Percentiles rank a stretch among this genome's conserved stretches.
These are phyloP conservation scores for Rhizopogon sp. DNA, from an alignment of 768 basidiomycete genomes.

Conservation along the genomic window DNA sequence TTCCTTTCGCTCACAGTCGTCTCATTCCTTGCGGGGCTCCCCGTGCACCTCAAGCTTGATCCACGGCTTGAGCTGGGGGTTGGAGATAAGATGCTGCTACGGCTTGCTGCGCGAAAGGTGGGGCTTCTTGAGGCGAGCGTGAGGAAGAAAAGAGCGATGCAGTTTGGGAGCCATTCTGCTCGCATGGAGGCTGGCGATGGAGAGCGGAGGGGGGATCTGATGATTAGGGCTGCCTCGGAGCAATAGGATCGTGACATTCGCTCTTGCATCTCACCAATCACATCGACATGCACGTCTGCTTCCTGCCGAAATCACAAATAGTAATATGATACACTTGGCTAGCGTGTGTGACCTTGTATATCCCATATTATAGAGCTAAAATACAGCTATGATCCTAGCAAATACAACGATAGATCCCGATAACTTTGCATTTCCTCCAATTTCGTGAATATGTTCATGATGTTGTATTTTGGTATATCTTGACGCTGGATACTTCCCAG, in stretches of 20 bases:
- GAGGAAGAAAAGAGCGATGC: slow-evolving; percentile 92
- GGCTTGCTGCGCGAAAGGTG: slow-evolving; percentile 65
- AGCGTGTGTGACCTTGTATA: neutral
- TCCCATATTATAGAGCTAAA: neutral
- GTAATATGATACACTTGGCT: neutral
- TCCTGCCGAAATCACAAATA: neutral
- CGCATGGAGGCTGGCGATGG: slow-evolving; percentile 66
- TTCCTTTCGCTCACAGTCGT: slow-evolving; percentile 82
- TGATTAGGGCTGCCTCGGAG: slow-evolving; percentile 9
- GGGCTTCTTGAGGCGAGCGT: slow-evolving; percentile 71
- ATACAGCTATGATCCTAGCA: neutral
- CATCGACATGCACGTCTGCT: neutral
- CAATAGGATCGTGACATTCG: neutral
- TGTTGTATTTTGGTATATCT: slow-evolving; percentile 55
- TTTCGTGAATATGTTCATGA: neutral
- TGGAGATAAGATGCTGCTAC: slow-evolving; percentile 86
- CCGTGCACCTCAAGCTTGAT: slow-evolving; percentile 81
- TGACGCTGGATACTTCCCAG: slow-evolving; percentile 77
- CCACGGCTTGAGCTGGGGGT: slow-evolving; percentile 65
- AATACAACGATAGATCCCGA: neutral
- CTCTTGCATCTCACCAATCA: neutral
- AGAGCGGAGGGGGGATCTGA: slow-evolving; percentile 45
- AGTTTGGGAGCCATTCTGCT: slow-evolving; percentile 89
- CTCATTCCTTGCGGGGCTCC: slow-evolving; percentile 69
- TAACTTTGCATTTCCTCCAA: neutral